Percentiles rank a stretch among this genome's conserved stretches.
Evolutionary conservation across 2,329 filamentous ascomycete species (phyloP).

Genomic region (Hypocrella siamensis): DNA sequence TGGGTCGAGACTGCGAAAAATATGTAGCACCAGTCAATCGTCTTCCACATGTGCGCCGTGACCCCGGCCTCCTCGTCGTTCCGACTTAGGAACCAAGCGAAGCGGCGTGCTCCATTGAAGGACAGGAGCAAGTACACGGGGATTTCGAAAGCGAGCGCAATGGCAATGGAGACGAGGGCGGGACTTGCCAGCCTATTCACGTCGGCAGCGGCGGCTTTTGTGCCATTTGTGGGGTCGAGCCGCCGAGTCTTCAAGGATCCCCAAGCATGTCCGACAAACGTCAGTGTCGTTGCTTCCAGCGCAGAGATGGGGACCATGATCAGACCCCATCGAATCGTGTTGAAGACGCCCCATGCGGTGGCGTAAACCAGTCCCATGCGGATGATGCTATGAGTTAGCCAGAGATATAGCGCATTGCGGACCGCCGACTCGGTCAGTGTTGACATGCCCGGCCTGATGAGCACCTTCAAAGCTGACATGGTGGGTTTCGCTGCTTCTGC

Average conservation of each 20-base stretch:
- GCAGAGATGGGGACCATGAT: constrained; percentile 59
- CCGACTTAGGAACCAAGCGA: constrained; percentile 45
- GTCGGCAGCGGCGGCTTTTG: too few relatives aligned
- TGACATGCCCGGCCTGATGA: constrained; percentile 39
- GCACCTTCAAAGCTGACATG: constrained; percentile 27
- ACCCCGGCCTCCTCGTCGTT: constrained; percentile 42
- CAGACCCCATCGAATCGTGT: constrained; percentile 57
- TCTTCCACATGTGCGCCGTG: constrained; percentile 48
- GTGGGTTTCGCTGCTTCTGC: constrained; percentile 14
- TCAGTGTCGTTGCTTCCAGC: constrained; percentile 46
- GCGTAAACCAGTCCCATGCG: constrained; percentile 47
- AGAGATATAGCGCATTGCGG: constrained; percentile 55
- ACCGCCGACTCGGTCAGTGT: constrained; percentile 50
- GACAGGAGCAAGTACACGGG: constrained; percentile 48
- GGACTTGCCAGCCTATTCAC: constrained; percentile 28
- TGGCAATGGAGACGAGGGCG: constrained; percentile 32
- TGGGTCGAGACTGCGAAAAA: constrained; percentile 53
- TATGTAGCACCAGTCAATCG: constrained; percentile 52
- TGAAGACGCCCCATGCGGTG: constrained; percentile 61
- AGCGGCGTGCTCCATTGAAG: constrained; percentile 38
- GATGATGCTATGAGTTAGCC: constrained; percentile 51
- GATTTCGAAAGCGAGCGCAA: constrained; percentile 44
- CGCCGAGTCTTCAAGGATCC: constrained; percentile 30
- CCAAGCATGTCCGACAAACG: constrained; percentile 55
- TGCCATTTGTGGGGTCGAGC: too few relatives aligned